Base-by-base conservation (phyloP, 148 eudicot genomes). In the Chenopodium album region DNA sequence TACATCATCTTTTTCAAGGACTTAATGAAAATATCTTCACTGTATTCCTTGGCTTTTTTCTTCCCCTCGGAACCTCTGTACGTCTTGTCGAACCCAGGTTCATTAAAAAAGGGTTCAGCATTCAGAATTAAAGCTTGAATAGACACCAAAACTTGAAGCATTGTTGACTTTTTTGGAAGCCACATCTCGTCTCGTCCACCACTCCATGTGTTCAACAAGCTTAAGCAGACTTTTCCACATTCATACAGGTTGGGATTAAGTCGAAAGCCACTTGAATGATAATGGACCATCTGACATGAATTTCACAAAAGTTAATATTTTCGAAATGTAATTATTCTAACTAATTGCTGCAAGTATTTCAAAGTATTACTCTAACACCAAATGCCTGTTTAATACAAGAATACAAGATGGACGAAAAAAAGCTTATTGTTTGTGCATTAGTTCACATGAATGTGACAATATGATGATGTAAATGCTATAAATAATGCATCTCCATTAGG, bases 111-210 rank as follows among this genome's bases (percentile, higher is more conserved):
- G 66, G 98, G 98, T 44, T 89, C 87, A 2, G 84, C 89, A 87
- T 93, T 94, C 77, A 95, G 81, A 78, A 95, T 90, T 82, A 92
- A 80, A 29, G 89, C 98, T 87, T 95, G 98, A 83, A 95, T 91
- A 81, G 98, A 95, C 68, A 93, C 94, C 80, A 95, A 88, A 63
- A 95, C 94, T 85, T 95, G 98, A 73, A 93, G 91, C 91, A 93
- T 91, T 1, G 98, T 95, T n/a, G 98, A 95, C 71, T 76, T 81
- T 14, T 83, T 78, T 9, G 98, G 97, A 76, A 85, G 81, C 98
- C 98, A 95, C 91, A 87, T 89, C 86, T 93, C 94, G 65, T 79
- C 81, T 44, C 81, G 75, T 19, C 83, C 76, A 78, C 98, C 98
- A 80, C 70, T 85, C 98, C 98, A 94, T 28, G 98, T 95, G 84